phyloP scores from a whole-genome alignment of 2,329 filamentous ascomycete genomes.

The Pyrenochaeta sp. region DNA sequence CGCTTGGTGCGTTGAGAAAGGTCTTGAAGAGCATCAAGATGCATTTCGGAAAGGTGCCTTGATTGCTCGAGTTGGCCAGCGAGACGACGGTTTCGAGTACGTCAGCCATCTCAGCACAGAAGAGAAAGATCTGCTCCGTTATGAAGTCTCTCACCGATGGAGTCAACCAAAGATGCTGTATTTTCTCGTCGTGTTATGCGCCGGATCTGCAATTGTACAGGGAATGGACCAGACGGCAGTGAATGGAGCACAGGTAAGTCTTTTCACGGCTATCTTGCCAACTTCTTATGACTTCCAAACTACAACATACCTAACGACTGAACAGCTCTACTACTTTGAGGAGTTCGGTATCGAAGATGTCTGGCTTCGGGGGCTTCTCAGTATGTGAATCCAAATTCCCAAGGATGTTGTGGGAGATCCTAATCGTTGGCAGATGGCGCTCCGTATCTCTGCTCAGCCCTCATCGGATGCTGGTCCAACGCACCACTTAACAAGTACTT shows the following conservation, averaged over 20 bases:
- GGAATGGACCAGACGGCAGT: slow-evolving; percentile 54
- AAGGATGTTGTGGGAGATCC: too few relatives aligned
- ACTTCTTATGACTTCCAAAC: neutral
- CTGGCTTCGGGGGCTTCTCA: slow-evolving; percentile 38
- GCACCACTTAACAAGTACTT: slow-evolving; percentile 41
- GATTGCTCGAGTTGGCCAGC: slow-evolving; percentile 54
- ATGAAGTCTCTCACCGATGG: slow-evolving; percentile 73
- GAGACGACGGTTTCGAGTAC: slow-evolving; percentile 57
- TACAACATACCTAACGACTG: neutral
- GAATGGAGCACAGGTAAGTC: slow-evolving; percentile 39
- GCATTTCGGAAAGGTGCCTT: slow-evolving; percentile 61
- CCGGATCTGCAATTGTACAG: slow-evolving; percentile 73
- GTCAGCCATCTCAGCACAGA: slow-evolving; percentile 59
- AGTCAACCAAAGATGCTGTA: slow-evolving; percentile 71
- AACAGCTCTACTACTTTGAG: slow-evolving; percentile 36
- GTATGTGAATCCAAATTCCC: too few relatives aligned
- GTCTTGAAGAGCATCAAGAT: slow-evolving; percentile 57
- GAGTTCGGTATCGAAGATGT: slow-evolving; percentile 38
- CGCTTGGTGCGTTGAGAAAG: slow-evolving; percentile 59
- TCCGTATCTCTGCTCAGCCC: slow-evolving; percentile 38
- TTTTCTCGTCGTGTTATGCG: slow-evolving; percentile 70
- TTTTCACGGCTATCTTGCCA: neutral
- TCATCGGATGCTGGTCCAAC: slow-evolving; percentile 51
- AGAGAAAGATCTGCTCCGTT: slow-evolving; percentile 65
- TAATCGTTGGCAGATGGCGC: too few relatives aligned